Percentiles rank a stretch among this genome's conserved stretches.
phyloP scores from a whole-genome alignment of 371 early-diverging fungal species.

The Actinomucor elegans region DNA sequence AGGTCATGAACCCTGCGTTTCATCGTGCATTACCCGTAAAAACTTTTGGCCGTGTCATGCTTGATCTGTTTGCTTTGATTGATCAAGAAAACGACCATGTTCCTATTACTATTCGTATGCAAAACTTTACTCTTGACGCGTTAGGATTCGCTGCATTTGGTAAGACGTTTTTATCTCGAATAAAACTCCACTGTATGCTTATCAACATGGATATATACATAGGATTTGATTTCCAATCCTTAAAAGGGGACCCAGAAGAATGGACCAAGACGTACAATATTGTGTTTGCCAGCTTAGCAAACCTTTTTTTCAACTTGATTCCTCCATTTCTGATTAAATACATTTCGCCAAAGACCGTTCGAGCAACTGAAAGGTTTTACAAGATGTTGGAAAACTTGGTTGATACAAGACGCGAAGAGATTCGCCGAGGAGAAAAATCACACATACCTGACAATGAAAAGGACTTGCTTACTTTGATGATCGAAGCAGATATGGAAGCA shows the following conservation, averaged over 20 bases:
- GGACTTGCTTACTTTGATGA: slow-evolving; percentile 37
- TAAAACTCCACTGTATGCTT: too few relatives aligned
- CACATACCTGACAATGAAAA: slow-evolving; percentile 41
- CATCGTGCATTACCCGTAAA: slow-evolving; percentile 34
- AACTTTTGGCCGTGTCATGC: slow-evolving; percentile 22
- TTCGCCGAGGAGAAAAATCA: neutral
- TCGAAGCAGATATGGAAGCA: slow-evolving; percentile 30
- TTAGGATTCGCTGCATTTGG: slow-evolving; percentile 40
- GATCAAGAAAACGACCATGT: slow-evolving; percentile 16
- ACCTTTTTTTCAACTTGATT: slow-evolving; percentile 10
- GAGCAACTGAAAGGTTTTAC: slow-evolving; percentile 6
- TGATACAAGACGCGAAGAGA: slow-evolving; percentile 12
- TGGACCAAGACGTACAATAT: slow-evolving; percentile 32
- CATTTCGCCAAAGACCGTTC: slow-evolving; percentile 8
- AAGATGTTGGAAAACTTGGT: slow-evolving; percentile 6
- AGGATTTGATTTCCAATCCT: slow-evolving; percentile 34
- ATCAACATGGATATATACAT: too few relatives aligned
- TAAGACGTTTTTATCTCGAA: too few relatives aligned
- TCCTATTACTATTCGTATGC: slow-evolving; percentile 12
- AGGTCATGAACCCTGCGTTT: slow-evolving; percentile 44
- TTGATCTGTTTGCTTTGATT: slow-evolving; percentile 18
- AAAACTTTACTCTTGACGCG: slow-evolving; percentile 32
- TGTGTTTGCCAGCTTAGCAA: slow-evolving; percentile 8
- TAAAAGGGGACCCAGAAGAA: slow-evolving; percentile 26
- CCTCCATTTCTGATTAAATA: slow-evolving; percentile 5